Base-by-base conservation (phyloP, 2,329 filamentous ascomycete species). In the Chaetomiaceae sp. region DNA sequence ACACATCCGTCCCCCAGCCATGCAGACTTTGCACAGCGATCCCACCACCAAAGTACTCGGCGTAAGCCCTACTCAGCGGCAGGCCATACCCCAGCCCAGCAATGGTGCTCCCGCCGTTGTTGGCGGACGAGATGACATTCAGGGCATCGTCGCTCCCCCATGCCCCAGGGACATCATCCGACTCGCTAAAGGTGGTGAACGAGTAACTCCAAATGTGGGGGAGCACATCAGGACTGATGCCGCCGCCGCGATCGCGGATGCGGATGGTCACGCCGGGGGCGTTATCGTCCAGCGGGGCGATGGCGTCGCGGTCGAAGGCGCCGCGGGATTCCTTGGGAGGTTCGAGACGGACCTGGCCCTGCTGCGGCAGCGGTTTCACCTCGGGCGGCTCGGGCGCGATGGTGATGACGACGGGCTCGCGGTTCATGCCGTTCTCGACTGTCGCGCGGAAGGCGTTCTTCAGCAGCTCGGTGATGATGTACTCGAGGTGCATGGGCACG, bases 361-460 rank as follows among this genome's bases (percentile, higher is more conserved):
- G 17, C 1, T 47, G 25, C 4, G 31, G 61, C 12, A 31, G 33
- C 1, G 39, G 31, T 8, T 44, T 49, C 1, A 59, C 60, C 55
- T 66, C 64, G 14, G 75, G 68, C 1, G 78, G 81, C 60, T 85
- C 81, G 0, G 82, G 88, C 0, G 92, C 92, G 57, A 99, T 94
- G 14, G 94, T 99, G 56, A 97, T 85, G 61, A 96, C 89, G 37
- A 99, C 79, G 1, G 92, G 89, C 60, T 95, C 88, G 38, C 81
- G 79, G 61, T 88, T 86, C 64, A 82, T 85, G n/a, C 84, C 84
- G 54, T 81, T 85, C 71, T 99, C 94, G 9, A 97, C 85, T 0
- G 90, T 95, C 4, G 94, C 92, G 39, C 94, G 84, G 74, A 97
- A 99, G 1, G 91, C 89, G 66, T 99, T 99, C 71, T 99, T 99